These are phyloP conservation scores for Sungouiozyma ichnusensis DNA, from an alignment of 805 yeast species.

Conservation along the genomic window DNA sequence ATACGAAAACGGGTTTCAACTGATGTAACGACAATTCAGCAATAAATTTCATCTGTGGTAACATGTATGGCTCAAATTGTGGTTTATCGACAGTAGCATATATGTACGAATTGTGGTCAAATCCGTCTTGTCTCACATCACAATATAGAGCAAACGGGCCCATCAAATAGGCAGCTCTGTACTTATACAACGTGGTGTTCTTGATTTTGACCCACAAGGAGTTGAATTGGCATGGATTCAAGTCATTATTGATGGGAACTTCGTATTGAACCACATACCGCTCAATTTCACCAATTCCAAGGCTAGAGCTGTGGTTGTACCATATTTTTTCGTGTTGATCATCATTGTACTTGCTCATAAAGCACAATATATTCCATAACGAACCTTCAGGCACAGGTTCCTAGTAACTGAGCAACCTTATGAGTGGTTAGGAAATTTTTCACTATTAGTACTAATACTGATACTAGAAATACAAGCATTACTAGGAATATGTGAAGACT, in stretches of 20 bases:
- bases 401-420: no score
- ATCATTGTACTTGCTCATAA: background rate
- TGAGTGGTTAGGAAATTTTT: no score
- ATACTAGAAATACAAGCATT: no score
- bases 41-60: slow-evolving; percentile 55
- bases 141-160: slow-evolving; percentile 68
- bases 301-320: slow-evolving; percentile 6
- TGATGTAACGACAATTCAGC: slow-evolving; percentile 57
- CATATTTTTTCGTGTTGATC: background rate
- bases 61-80: slow-evolving; percentile 53
- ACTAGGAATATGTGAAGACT: no score
- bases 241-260: slow-evolving; percentile 2
- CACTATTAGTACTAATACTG: no score
- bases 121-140: slow-evolving; percentile 50
- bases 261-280: slow-evolving; percentile 38
- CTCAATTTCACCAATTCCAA: slow-evolving; percentile 51
- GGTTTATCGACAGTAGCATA: slow-evolving; percentile 66
- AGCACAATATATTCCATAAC: no score
- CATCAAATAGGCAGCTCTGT: slow-evolving; percentile 58
- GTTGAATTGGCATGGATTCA: slow-evolving; percentile 15
- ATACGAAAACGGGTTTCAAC: slow-evolving; percentile 42
- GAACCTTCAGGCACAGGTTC: background rate
- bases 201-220: slow-evolving; percentile 47
- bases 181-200: slow-evolving; percentile 40
- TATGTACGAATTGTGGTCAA: slow-evolving; percentile 35